Evolutionary conservation across 352 stramenopile species (phyloP), one percentile per base, ranked within the genome.

Genomic region (Thraustotheca clavata): DNA sequence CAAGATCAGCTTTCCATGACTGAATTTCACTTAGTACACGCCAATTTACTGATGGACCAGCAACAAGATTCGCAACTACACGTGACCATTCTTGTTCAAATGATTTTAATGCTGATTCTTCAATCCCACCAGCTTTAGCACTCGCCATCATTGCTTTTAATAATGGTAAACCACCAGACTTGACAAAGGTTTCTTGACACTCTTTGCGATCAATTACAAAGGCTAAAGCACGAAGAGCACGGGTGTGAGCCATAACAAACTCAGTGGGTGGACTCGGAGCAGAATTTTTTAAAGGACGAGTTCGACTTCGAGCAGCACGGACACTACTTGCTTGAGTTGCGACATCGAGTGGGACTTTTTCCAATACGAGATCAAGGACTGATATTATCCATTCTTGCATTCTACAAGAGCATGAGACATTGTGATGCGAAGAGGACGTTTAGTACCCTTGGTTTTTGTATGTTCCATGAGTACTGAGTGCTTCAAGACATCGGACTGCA

Each of bases 331-430:
- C 85, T 18, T 67, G 69, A 6, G 59, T 31, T 0, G 73, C 69
- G 38, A 89, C 72, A 46, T 82, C 65, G 2, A 59, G 48, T 2
- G 81, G 77, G 0, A 91, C 75, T 29, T 76, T 76, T 26, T 83
- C 66, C 9, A 91, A 70, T 16, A 88, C 78, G 3, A 71, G 77
- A 32, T 91, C 79, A 31, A 91, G 66, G 11, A 91, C 71, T 24
- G 79, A 75, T 48, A 91, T 85, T 24, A 91, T 62, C 81, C 81
- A 91, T 40, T 88, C 81, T 46, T 91, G 81, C 8, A 86, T 69
- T 4, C 73, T 47, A 47, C 2, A 20, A 18, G 16, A 20, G 38
- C 38, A 43, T 43, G 38, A 43, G 38, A n/a, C 38, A 20, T 20
- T 43, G 38, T 43, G 38, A 20, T 20, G 16, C 38, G 38, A n/a